A percentile compares a stretch with the other conserved stretches of the same genome.
These are phyloP conservation scores for Fusarium agapanthi DNA, from an alignment of 2,329 filamentous ascomycete genomes.

Conservation along the genomic window DNA sequence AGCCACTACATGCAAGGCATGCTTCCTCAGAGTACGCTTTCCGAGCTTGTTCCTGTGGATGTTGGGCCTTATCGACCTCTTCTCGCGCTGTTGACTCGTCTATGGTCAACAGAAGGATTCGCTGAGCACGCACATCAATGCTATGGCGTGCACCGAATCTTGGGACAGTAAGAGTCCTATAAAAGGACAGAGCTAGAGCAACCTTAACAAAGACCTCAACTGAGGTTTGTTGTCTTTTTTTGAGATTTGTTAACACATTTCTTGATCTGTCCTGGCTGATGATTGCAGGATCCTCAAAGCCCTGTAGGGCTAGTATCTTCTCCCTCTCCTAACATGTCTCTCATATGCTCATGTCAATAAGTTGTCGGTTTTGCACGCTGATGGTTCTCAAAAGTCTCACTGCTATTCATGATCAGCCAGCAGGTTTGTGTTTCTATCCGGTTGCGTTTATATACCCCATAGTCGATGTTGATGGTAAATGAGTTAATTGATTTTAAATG, in stretches of 20 bases:
- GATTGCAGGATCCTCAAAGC: constrained; percentile 1
- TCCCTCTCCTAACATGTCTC: background rate
- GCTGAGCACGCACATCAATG: constrained; percentile 35
- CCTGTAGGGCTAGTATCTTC: background rate
- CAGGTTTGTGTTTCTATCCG: background rate
- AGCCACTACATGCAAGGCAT: constrained; percentile 29
- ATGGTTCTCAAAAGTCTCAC: background rate
- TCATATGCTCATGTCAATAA: background rate
- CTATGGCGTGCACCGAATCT: constrained; percentile 32
- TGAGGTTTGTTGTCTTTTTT: background rate
- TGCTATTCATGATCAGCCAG: background rate
- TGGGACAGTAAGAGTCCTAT: constrained; percentile 12
- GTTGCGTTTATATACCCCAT: constrained; percentile 19
- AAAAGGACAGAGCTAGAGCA: background rate
- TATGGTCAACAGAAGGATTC: constrained; percentile 34
- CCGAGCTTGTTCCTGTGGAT: constrained; percentile 27
- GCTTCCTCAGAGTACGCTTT: constrained; percentile 25
- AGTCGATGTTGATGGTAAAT: background rate
- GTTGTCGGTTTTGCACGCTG: background rate
- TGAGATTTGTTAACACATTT: background rate
- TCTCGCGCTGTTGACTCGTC: constrained; percentile 24
- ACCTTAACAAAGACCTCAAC: background rate
- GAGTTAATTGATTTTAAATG: background rate
- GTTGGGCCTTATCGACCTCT: constrained; percentile 35
- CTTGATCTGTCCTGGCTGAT: constrained; percentile 14